Evolutionary conservation across 106 monocot genomes (phyloP).

Genomic region (Allium cepa): DNA sequence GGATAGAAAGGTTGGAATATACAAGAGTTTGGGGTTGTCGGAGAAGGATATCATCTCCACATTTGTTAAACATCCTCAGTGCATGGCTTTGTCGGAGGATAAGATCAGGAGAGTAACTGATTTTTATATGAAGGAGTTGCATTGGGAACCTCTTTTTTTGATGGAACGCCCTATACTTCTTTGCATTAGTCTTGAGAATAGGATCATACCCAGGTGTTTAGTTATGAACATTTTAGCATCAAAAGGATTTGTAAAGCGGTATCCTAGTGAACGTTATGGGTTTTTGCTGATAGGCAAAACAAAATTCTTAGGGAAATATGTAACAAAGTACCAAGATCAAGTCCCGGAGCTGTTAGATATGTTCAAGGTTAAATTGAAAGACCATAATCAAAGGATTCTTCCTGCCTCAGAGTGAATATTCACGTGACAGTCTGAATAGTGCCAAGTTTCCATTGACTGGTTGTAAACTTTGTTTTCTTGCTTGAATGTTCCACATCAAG

Average conservation of each 20-base stretch:
- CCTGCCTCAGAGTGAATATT: too few relatives aligned
- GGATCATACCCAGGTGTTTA: constrained; percentile 28
- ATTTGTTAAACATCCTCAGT: constrained; percentile 25
- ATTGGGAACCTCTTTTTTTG: neutral
- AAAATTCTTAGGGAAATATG: constrained; percentile 22
- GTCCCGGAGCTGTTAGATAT: neutral
- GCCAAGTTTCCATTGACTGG: too few relatives aligned
- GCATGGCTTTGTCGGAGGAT: constrained; percentile 16
- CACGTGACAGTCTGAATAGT: too few relatives aligned
- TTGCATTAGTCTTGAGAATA: constrained; percentile 30
- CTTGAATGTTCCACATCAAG: too few relatives aligned
- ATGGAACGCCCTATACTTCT: constrained; percentile 12
- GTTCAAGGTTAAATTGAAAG: too few relatives aligned
- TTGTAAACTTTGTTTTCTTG: too few relatives aligned
- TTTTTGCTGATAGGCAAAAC: constrained; percentile 8
- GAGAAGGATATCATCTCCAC: constrained; percentile 25
- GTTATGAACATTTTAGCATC: constrained; percentile 14
- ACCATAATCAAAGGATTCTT: too few relatives aligned
- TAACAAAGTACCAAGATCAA: constrained; percentile 16
- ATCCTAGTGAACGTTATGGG: neutral
- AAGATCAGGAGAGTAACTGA: constrained; percentile 24
- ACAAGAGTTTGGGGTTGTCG: constrained; percentile 44
- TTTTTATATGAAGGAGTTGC: constrained; percentile 19
- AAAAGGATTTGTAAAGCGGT: constrained; percentile 5
- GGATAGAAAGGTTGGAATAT: constrained; percentile 29